phyloP scores from a whole-genome alignment of 495 filamentous ascomycete species.

The Penicillium flavigenum region DNA sequence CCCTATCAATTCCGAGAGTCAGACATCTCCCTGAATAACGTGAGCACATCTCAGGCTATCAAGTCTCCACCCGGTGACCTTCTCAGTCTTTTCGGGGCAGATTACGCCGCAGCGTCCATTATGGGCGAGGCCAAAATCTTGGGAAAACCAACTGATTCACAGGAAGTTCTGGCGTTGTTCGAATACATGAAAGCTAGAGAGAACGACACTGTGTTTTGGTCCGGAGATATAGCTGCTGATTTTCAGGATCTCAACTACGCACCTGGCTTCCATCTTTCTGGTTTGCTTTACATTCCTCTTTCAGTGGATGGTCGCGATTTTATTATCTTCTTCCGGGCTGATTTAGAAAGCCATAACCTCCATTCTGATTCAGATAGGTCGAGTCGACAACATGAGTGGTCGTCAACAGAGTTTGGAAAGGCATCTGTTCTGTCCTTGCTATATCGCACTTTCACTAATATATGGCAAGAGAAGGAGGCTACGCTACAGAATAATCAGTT shows the following conservation, averaged over 20 bases:
- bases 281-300: conserved; percentile 75
- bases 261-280: conserved; percentile 75
- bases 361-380: background rate
- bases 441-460: conserved; percentile 82
- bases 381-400: conserved; percentile 31
- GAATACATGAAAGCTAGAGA: conserved; percentile 75
- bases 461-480: conserved; percentile 86
- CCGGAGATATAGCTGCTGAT: conserved; percentile 68
- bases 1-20: conserved; percentile 53
- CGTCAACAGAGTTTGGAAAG: conserved; percentile 62
- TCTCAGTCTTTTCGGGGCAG: conserved; percentile 47
- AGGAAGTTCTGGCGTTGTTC: conserved; percentile 75
- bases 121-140: conserved; percentile 80
- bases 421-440: conserved; percentile 83
- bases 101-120: conserved; percentile 79
- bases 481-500: conserved; percentile 76
- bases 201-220: conserved; percentile 68
- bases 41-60: background rate
- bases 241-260: conserved; percentile 78
- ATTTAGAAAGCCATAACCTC: background rate
- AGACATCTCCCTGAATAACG: background rate
- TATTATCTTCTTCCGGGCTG: conserved; percentile 73
- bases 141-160: conserved; percentile 68
- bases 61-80: conserved; percentile 19
- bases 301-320: conserved; percentile 74